A percentile compares a stretch with the other conserved stretches of the same genome.
Evolutionary conservation across 768 basidiomycete species (phyloP).

Genomic region (Mrakia hoshinonis): DNA sequence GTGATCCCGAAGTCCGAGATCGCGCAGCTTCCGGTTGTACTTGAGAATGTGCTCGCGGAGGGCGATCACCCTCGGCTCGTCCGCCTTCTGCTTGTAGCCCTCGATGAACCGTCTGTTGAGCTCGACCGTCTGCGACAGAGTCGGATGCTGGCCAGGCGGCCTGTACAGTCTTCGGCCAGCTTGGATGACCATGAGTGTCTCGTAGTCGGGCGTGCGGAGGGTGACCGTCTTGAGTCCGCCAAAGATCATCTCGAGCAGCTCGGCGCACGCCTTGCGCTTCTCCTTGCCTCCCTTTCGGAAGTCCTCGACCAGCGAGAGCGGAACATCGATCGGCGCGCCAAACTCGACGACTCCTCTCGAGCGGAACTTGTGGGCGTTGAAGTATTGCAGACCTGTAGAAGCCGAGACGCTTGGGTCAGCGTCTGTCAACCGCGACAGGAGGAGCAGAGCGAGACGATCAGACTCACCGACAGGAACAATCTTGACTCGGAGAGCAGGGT

Average conservation of each 20-base stretch:
- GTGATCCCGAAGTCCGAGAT: slow-evolving; percentile 87
- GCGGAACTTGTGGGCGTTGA: slow-evolving; percentile 73
- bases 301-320: slow-evolving; percentile 71
- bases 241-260: slow-evolving; percentile 82
- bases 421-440: too few species aligned
- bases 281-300: slow-evolving; percentile 79
- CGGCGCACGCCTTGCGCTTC: slow-evolving; percentile 82
- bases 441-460: neutral
- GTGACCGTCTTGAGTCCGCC: slow-evolving; percentile 93
- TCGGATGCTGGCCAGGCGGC: slow-evolving; percentile 85
- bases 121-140: slow-evolving; percentile 90
- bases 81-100: slow-evolving; percentile 83
- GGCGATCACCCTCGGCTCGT: slow-evolving; percentile 78
- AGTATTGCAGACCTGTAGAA: slow-evolving; percentile 48
- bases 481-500: slow-evolving; percentile 75
- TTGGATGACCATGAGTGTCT: slow-evolving; percentile 98
- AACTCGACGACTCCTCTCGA: slow-evolving; percentile 97
- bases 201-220: slow-evolving; percentile 88
- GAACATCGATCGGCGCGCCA: slow-evolving; percentile 83
- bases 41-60: slow-evolving; percentile 70
- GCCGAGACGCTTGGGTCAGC: neutral
- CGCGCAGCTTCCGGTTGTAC: slow-evolving; percentile 78
- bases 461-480: slow-evolving; percentile 52
- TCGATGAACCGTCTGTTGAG: slow-evolving; percentile 85
- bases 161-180: slow-evolving; percentile 88